Evolutionary conservation across 768 basidiomycete genomes (phyloP), one percentile per base, ranked within the genome.

Genomic region (Collybia mongolica): DNA sequence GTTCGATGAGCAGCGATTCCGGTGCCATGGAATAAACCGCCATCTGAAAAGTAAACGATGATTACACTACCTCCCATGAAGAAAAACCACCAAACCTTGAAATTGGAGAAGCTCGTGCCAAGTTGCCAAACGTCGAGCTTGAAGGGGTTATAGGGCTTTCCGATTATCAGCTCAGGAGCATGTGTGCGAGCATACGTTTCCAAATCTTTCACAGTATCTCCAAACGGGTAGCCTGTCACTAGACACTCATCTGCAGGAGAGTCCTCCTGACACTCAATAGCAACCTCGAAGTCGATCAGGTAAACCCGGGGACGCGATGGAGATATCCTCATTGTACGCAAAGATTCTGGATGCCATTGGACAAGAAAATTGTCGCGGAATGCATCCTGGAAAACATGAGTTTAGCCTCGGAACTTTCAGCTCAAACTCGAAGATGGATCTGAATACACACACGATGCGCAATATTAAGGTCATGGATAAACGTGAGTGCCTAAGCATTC

Each of bases 101-200:
- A 49, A 35, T 56, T 32, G 17, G 23, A 11, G 11, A 63, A 53
- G 32, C 52, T 57, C 2, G 5, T 53, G 4, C 50, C 61, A 3
- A 65, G 41, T 44, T 68, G 66, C 67, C 67, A 66, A 0, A 67
- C 51, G 55, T 66, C 65, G 19, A 65, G 42, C 42, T 64, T 64
- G 46, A 64, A 67, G 2, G 63, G 63, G 44, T 51, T 48, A 44
- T 66, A 68, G 2, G 58, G 44, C 24, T 54, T 20, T 5, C 55
- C 60, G 8, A 51, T 43, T 3, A 46, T 20, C 1, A 65, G 48
- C 39, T 69, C 66, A 9, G 62, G 64, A 4, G 65, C 56, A 19
- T 40, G 37, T 1, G 52, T 56, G 4, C 64, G 58, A 4, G 15
- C 5, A 50, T 69, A 68, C 32, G 35, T 57, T 19, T 53, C 55